Base-by-base conservation (phyloP, 2,329 filamentous ascomycete genomes). In the Fusarium newnesense region DNA sequence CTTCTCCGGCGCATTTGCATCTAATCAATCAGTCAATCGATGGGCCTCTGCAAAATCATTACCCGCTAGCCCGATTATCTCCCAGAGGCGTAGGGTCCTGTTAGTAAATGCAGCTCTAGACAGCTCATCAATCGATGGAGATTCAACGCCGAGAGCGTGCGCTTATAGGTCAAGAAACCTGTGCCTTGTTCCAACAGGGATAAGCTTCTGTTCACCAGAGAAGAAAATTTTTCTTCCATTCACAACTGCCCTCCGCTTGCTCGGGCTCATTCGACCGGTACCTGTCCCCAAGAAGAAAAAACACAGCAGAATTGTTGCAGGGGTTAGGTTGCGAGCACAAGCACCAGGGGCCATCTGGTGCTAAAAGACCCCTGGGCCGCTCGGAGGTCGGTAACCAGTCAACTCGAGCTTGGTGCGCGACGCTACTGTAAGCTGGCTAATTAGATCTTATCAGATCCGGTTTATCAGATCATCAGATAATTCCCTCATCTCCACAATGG, bases 401-500 rank as follows among this genome's bases (percentile, higher is more conserved):
- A 73, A 67, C 71, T 73, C 46, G 50, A 67, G 71, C 46, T 52
- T 72, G 70, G 67, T 69, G 68, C 37, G 58, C 47, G 65, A 53
- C 72, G 72, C 72, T 74, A 74, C 72, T 74, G 60, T 63, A 63
- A 60, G 47, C 68, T 62, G 65, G 66, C 66, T 74, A 69, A 68
- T 76, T 76, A 76, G 78, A 82, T 83, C 80, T 83, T 83, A 82
- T 83, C 80, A 77, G 81, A 82, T 82, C 79, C 80, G 76, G 79
- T 85, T 87, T 87, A 87, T 87, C 86, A 85, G 86, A 88, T 87
- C 81, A 87, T 87, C 85, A 85, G 85, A 87, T 87, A 85, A 83
- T 81, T 81, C 80, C 80, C 83, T 83, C 83, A 78, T 79, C 79
- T 76, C 79, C 80, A 80, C 79, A 70, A 60, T 60, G 64, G 56